phyloP scores from a whole-genome alignment of 169 alveolate genomes.

The Eimeria sp. region DNA sequence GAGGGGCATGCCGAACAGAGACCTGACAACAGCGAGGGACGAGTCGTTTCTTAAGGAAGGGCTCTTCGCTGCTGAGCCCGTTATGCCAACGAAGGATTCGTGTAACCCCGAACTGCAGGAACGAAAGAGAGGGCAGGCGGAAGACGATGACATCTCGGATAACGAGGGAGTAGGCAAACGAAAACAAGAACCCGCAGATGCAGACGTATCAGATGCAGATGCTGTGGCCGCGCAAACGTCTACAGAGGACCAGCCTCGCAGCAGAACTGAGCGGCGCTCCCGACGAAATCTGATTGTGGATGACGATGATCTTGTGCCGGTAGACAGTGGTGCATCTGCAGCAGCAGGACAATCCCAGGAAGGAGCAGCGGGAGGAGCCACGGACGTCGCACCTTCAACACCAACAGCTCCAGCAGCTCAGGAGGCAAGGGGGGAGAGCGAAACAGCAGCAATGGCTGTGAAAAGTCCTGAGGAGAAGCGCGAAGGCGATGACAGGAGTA shows the following conservation, averaged over 20 bases:
- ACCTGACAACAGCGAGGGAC: conserved; percentile 49
- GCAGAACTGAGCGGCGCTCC: conserved; percentile 73
- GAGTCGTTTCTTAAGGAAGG: conserved; percentile 68
- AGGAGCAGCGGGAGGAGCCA: background rate
- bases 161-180: conserved; percentile 61
- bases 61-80: conserved; percentile 76
- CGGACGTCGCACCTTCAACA: background rate
- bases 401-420: conserved; percentile 1
- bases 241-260: conserved; percentile 9
- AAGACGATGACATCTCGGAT: background rate
- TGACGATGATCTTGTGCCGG: conserved; percentile 58
- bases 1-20: conserved; percentile 72
- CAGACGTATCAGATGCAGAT: conserved; percentile 70
- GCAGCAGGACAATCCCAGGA: background rate
- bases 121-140: conserved; percentile 57
- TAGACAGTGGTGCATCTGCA: background rate
- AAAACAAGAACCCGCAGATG: conserved; percentile 45
- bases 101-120: conserved; percentile 56
- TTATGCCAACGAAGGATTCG: conserved; percentile 75
- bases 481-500: conserved; percentile 75
- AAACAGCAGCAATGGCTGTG: background rate
- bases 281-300: conserved; percentile 3
- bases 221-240: conserved; percentile 57
- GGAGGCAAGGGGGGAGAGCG: background rate
- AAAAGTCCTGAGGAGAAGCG: conserved; percentile 53